Evolutionary conservation across 495 filamentous ascomycete species (phyloP).

Genomic region (Talaromyces borbonicus): DNA sequence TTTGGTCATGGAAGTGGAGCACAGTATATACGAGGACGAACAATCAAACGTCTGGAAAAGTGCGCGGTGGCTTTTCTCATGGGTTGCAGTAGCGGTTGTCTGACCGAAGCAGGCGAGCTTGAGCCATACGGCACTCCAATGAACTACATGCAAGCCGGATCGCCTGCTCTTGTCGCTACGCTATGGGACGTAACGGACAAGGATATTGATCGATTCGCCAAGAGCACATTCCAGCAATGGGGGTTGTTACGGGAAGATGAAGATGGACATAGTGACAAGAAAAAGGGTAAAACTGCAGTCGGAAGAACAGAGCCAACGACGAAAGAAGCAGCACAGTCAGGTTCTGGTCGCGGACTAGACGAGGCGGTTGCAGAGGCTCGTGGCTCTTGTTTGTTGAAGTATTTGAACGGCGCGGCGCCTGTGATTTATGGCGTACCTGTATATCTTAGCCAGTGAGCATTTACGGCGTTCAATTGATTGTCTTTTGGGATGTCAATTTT

Average conservation of each 20-base stretch:
- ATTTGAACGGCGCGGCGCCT: slow-evolving; percentile 85
- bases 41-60: slow-evolving; percentile 63
- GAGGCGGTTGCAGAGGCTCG: slow-evolving; percentile 69
- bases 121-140: slow-evolving; percentile 83
- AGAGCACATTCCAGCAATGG: slow-evolving; percentile 70
- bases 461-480: neutral
- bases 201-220: slow-evolving; percentile 88
- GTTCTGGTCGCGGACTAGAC: slow-evolving; percentile 38
- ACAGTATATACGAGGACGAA: slow-evolving; percentile 77
- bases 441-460: slow-evolving; percentile 42
- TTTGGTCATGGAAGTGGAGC: slow-evolving; percentile 95
- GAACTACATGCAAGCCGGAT: slow-evolving; percentile 81
- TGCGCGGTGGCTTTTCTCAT: slow-evolving; percentile 82
- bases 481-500: neutral
- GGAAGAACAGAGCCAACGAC: neutral
- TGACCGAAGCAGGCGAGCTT: slow-evolving; percentile 76
- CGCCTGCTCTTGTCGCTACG: slow-evolving; percentile 74
- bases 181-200: slow-evolving; percentile 97
- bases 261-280: slow-evolving; percentile 10
- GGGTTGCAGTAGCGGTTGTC: slow-evolving; percentile 74
- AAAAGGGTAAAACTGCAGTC: slow-evolving; percentile 18
- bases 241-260: slow-evolving; percentile 46
- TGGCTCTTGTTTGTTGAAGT: slow-evolving; percentile 68
- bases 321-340: neutral
- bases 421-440: slow-evolving; percentile 94